Conservation (phyloP, 1,139 yeast genomes). For the Lodderomyces jiufengensis region DNA sequence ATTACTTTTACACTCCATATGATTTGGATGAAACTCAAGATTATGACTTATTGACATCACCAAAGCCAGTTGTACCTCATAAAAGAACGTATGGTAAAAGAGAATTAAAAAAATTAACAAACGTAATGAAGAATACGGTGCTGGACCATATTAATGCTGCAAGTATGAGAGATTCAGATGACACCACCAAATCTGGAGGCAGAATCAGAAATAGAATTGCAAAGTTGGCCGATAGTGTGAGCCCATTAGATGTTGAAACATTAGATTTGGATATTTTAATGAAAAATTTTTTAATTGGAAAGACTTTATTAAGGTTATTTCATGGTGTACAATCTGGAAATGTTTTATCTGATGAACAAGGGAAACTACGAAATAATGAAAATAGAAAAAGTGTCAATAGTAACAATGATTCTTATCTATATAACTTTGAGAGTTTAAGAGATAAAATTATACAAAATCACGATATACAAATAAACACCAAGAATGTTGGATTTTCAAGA, state of each 20-base stretch:
- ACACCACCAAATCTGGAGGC: constrained; percentile 19
- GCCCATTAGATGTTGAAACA: constrained; percentile 44
- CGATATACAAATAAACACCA: constrained; percentile 15
- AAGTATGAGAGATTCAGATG: constrained; percentile 27
- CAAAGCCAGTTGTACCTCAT: constrained; percentile 8
- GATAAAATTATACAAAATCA: constrained; percentile 32
- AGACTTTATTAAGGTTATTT: constrained; percentile 35
- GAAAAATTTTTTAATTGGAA: constrained; percentile 32
- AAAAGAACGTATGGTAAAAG: constrained; percentile 36
- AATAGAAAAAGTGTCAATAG: constrained; percentile 9
- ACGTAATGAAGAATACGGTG: constrained; percentile 69
- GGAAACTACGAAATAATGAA: neutral
- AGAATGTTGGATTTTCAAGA: constrained; percentile 32
- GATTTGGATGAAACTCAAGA: constrained; percentile 5
- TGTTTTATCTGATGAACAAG: constrained; percentile 4
- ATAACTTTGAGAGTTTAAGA: constrained; percentile 34
- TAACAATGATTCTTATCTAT: constrained; percentile 14
- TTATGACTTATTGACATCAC: constrained; percentile 7
- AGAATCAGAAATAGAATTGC: constrained; percentile 35
- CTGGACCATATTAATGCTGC: constrained; percentile 51
- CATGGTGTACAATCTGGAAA: constrained; percentile 20
- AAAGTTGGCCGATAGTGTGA: constrained; percentile 33
- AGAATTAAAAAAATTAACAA: constrained; percentile 60
- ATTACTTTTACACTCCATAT: constrained; percentile 13
- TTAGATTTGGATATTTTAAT: constrained; percentile 37